A percentile compares a stretch with the other conserved stretches of the same genome.
Conservation (phyloP, 2,329 filamentous ascomycete species). For the Apiospora saccharicola region DNA sequence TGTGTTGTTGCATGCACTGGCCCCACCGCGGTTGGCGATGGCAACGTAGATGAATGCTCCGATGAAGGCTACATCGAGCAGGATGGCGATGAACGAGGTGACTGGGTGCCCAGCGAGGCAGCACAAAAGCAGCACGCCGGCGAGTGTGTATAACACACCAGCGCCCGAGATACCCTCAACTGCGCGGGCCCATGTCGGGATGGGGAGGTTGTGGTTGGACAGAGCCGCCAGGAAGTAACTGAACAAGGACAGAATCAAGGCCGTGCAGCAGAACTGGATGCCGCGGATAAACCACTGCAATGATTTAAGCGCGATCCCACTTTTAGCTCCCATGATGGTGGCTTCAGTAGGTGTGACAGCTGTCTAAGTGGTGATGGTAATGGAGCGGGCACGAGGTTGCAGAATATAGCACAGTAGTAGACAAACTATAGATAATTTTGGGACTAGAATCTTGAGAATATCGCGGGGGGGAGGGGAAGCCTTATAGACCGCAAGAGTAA, state of each 20-base stretch:
- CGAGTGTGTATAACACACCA: conserved; percentile 76
- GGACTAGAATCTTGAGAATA: not conserved
- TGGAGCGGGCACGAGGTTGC: not conserved
- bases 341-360: not conserved
- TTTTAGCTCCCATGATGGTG: conserved; percentile 62
- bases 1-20: conserved; percentile 64
- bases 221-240: conserved; percentile 85
- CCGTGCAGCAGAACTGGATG: conserved; percentile 76
- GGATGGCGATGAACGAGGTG: conserved; percentile 75
- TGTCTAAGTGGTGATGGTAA: not conserved
- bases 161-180: conserved; percentile 81
- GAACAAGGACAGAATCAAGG: conserved; percentile 79
- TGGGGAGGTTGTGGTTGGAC: conserved; percentile 67
- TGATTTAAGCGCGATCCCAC: conserved; percentile 70
- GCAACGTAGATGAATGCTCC: conserved; percentile 85
- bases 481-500: conserved; percentile 8
- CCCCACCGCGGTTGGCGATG: conserved; percentile 74
- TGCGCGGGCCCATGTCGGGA: conserved; percentile 72
- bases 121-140: conserved; percentile 78
- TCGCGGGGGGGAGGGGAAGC: conserved; percentile 7
- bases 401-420: not conserved
- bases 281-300: conserved; percentile 75
- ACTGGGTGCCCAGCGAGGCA: conserved; percentile 78
- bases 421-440: conserved; percentile 2
- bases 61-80: conserved; percentile 80